Evolutionary conservation across 768 basidiomycete genomes (phyloP).

Genomic region (Macrolepiota dolichaula): DNA sequence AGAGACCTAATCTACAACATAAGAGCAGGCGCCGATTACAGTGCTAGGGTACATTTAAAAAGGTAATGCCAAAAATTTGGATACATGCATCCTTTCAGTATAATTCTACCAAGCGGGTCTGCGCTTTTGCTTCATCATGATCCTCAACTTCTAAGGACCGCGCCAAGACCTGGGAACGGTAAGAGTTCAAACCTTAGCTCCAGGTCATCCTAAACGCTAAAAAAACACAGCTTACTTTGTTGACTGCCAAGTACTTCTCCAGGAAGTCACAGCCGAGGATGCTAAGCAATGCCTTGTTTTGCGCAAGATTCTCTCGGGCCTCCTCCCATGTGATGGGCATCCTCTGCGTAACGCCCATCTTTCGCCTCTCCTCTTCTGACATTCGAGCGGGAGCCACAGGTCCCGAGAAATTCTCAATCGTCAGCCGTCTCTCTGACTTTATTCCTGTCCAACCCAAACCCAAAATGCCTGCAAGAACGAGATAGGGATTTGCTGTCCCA

Average conservation of each 20-base stretch:
- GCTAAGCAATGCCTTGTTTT: conserved; percentile 31
- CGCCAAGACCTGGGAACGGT: background rate
- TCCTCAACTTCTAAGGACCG: background rate
- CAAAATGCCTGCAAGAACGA: conserved; percentile 56
- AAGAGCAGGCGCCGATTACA: background rate
- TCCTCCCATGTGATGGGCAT: conserved; percentile 49
- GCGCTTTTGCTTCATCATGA: background rate
- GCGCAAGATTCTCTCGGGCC: conserved; percentile 36
- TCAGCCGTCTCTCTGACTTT: conserved; percentile 30
- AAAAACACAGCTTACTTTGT: conserved; percentile 17
- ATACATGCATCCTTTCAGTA: background rate
- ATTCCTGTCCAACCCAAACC: conserved; percentile 55
- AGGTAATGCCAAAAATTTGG: background rate
- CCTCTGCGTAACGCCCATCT: conserved; percentile 42
- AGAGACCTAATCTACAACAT: too few relatives aligned
- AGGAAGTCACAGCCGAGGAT: conserved; percentile 45
- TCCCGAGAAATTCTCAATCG: conserved; percentile 30
- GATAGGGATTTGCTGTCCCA: conserved; percentile 60
- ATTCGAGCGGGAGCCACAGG: conserved; percentile 35
- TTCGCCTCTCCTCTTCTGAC: conserved; percentile 39
- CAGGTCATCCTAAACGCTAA: background rate
- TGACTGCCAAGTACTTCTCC: conserved; percentile 42
- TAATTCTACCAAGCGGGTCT: conserved; percentile 4
- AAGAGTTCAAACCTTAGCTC: background rate
- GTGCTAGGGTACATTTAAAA: background rate